Evolutionary conservation across 2,329 filamentous ascomycete species (phyloP), one percentile per base, ranked within the genome.

Genomic region (Pseudohalonectria lignicola): DNA sequence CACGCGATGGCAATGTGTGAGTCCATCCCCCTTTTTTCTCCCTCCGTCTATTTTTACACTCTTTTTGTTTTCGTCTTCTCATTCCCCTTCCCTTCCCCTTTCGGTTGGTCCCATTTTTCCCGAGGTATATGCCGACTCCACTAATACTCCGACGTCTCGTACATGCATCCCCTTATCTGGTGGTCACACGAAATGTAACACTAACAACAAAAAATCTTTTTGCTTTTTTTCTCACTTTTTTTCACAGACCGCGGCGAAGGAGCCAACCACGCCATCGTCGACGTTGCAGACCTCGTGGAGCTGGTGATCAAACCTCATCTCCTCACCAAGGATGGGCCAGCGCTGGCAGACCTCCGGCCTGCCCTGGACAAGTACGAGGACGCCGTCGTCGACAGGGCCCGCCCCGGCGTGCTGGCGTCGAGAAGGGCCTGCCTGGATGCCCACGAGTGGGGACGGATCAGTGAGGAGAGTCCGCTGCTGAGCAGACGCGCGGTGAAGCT

Each of bases 1-100:
- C 72, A 77, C 49, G 61, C 67, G 0, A 76, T 76, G 71, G 66
- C 67, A 0, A 76, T 76, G 71, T 76, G 69, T 76, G 61, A 52
- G 69, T 53, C n/a, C n/a, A n/a, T n/a, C n/a, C n/a, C n/a, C n/a
- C n/a, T n/a, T n/a, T n/a, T 28, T n/a, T 34, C 10, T 28, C 19
- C 48, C n/a, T 21, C 29, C 29, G 4, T 13, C 4, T 5, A n/a
- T n/a, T n/a, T 35, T n/a, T 29, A 17, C n/a, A 34, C 5, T 38
- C 17, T 23, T 17, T 9, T 16, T 18, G 10, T 16, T 25, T 19
- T n/a, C 9, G 31, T 17, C n/a, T n/a, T n/a, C n/a, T n/a, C n/a
- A n/a, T n/a, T 33, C 12, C 25, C 19, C 48, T n/a, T 20, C 30
- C 29, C 4, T 12, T 4, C 16, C 19, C 29, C 18, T 20, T n/a